These are phyloP conservation scores for Colletotrichum tamarilloi DNA, from an alignment of 2,329 filamentous ascomycete species.

Conservation along the genomic window DNA sequence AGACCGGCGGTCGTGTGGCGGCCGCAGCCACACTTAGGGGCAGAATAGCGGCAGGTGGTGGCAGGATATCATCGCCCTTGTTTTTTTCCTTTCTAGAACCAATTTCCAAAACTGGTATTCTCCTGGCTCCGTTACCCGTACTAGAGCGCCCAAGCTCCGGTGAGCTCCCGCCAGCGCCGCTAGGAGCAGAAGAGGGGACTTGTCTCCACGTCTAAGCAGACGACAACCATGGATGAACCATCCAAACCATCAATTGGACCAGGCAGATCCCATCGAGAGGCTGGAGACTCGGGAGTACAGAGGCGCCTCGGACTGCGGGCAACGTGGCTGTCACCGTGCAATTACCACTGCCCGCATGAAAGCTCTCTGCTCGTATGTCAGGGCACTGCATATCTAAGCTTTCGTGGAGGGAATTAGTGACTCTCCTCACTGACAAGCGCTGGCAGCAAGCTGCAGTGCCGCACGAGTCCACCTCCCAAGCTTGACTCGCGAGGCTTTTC, in stretches of 20 bases:
- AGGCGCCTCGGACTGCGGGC: neutral
- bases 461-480: neutral
- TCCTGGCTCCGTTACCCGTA: neutral
- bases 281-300: neutral
- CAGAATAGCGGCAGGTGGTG: too few species aligned
- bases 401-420: neutral
- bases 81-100: neutral
- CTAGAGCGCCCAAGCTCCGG: neutral
- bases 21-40: too few species aligned
- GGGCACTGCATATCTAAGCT: neutral
- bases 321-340: neutral
- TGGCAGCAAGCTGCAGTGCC: neutral
- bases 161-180: neutral
- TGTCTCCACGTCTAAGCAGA: neutral
- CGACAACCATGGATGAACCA: constrained; percentile 27
- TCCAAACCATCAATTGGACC: neutral
- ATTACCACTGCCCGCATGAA: neutral
- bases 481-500: constrained; percentile 30
- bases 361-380: neutral
- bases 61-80: too few species aligned
- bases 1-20: too few species aligned
- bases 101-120: neutral
- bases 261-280: neutral
- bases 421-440: neutral
- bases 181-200: neutral